Percentiles rank a stretch among this genome's conserved stretches.
Evolutionary conservation across 108 stramenopile genomes (phyloP).

Genomic region (Cyclotella choctawhatcheeana): DNA sequence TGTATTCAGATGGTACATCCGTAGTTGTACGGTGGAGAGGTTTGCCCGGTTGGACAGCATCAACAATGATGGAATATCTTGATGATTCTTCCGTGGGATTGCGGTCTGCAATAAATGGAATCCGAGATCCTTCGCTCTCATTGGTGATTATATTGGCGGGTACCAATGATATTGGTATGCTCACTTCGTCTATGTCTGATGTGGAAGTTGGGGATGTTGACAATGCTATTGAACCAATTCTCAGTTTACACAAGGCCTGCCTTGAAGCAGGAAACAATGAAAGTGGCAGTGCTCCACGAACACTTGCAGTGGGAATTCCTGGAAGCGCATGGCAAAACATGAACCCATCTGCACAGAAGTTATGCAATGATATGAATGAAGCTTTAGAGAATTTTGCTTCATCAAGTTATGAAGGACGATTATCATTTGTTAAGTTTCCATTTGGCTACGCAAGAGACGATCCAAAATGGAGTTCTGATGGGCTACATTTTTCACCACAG

Average conservation of each 20-base stretch:
- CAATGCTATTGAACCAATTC: conserved; percentile 33
- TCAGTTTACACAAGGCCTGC: conserved; percentile 38
- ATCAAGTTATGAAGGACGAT: conserved; percentile 14
- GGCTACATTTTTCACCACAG: conserved; percentile 65
- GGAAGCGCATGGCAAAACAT: conserved; percentile 66
- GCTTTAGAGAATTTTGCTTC: conserved; percentile 44
- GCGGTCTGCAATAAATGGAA: conserved; percentile 32
- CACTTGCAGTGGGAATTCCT: conserved; percentile 73
- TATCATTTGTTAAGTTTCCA: conserved; percentile 62
- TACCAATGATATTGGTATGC: conserved; percentile 74
- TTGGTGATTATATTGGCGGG: conserved; percentile 70
- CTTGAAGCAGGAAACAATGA: conserved; percentile 29
- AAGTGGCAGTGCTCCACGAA: not conserved
- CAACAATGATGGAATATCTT: conserved; percentile 53
- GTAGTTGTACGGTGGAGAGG: conserved; percentile 63
- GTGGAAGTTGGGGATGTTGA: conserved; percentile 1
- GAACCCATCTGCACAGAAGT: conserved; percentile 28
- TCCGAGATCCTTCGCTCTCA: conserved; percentile 50
- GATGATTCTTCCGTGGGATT: conserved; percentile 45
- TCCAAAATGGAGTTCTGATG: conserved; percentile 57
- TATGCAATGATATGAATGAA: conserved; percentile 53
- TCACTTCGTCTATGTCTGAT: conserved; percentile 28
- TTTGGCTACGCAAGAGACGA: conserved; percentile 44
- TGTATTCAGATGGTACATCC: not conserved
- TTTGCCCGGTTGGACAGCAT: conserved; percentile 73